These are phyloP conservation scores for Cicer arietinum DNA, from an alignment of 306 rosid species.

Conservation along the genomic window DNA sequence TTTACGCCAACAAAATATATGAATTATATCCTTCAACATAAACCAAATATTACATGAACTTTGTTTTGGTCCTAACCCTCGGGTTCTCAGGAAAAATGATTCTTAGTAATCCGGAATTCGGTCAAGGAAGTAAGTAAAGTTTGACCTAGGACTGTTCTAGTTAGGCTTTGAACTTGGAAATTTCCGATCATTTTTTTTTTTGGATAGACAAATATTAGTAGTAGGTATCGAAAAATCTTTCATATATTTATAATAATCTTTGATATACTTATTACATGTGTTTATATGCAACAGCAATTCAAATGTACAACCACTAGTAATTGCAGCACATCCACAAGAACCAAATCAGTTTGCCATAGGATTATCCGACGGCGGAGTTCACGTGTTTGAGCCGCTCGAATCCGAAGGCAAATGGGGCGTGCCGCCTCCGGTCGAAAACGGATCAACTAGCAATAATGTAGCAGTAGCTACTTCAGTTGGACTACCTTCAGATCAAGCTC, in stretches of 20 bases:
- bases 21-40: too few relatives aligned
- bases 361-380: constrained; percentile 90
- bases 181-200: too few relatives aligned
- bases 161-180: too few relatives aligned
- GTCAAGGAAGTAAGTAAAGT: too few relatives aligned
- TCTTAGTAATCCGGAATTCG: too few relatives aligned
- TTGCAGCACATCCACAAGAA: constrained; percentile 96
- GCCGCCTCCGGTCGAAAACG: constrained; percentile 82
- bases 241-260: neutral
- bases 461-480: constrained; percentile 73
- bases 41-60: too few relatives aligned
- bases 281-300: constrained; percentile 61
- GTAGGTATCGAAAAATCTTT: neutral
- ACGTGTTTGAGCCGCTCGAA: constrained; percentile 91
- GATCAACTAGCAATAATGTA: constrained; percentile 66
- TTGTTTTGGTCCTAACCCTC: too few relatives aligned
- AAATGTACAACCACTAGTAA: constrained; percentile 75
- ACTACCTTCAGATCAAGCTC: constrained; percentile 91
- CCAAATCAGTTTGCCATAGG: constrained; percentile 92
- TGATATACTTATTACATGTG: neutral
- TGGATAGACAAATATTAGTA: too few relatives aligned
- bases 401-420: constrained; percentile 95
- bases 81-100: too few relatives aligned
- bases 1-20: too few relatives aligned
- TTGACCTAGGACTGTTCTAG: too few relatives aligned